Conservation (phyloP, 495 filamentous ascomycete genomes). For the Penicillium dipodomyicola region DNA sequence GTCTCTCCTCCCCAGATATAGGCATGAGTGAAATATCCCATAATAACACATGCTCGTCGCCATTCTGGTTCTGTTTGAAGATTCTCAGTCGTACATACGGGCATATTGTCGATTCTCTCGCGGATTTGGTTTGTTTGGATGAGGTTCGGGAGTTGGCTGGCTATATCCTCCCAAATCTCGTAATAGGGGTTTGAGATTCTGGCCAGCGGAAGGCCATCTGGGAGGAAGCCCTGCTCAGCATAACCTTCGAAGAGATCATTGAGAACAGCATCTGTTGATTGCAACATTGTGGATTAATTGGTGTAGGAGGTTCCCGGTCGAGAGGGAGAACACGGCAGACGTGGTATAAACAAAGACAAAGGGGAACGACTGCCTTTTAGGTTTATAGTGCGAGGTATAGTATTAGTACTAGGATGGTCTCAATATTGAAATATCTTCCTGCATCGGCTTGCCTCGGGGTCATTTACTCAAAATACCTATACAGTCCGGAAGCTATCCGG, state of each 20-base stretch:
- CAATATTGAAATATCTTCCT: neutral
- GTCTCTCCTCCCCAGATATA: slow-evolving; percentile 93
- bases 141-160: slow-evolving; percentile 70
- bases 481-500: slow-evolving; percentile 23
- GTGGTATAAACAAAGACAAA: neutral
- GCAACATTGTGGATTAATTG: slow-evolving; percentile 58
- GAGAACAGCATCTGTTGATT: slow-evolving; percentile 63
- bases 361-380: neutral
- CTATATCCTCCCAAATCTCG: slow-evolving; percentile 80
- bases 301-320: slow-evolving; percentile 3
- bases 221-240: slow-evolving; percentile 82
- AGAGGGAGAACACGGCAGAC: neutral
- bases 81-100: slow-evolving; percentile 70
- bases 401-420: neutral
- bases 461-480: slow-evolving; percentile 19
- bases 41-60: slow-evolving; percentile 82
- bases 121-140: slow-evolving; percentile 73
- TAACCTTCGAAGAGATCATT: slow-evolving; percentile 56
- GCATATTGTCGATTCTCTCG: slow-evolving; percentile 69
- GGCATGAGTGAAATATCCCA: slow-evolving; percentile 83
- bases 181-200: slow-evolving; percentile 81
- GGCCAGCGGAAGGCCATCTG: slow-evolving; percentile 69
- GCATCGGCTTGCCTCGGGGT: slow-evolving; percentile 22
- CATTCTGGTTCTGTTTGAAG: slow-evolving; percentile 80
- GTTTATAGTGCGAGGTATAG: neutral